Evolutionary conservation across 2,329 filamentous ascomycete genomes (phyloP).

Genomic region (Daldinia eschscholtzii): DNA sequence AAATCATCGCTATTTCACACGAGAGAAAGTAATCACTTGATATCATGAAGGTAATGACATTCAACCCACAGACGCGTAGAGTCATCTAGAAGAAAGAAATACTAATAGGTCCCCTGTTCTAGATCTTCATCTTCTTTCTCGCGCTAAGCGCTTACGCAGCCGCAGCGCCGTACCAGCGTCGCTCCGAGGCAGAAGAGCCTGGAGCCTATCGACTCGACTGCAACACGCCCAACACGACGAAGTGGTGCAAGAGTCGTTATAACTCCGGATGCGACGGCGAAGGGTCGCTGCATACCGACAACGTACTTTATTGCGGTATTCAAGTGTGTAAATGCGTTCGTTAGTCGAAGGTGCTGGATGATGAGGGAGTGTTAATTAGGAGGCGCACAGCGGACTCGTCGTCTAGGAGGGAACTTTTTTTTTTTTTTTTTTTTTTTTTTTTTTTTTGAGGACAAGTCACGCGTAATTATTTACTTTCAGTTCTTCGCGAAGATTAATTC

Average conservation of each 20-base stretch:
- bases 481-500: too few relatives aligned
- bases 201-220: neutral
- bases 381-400: neutral
- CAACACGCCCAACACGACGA: neutral
- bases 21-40: neutral
- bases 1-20: neutral
- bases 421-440: too few relatives aligned
- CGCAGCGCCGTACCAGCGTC: neutral
- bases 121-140: neutral
- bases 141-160: neutral
- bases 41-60: neutral
- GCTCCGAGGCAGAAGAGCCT: neutral
- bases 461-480: neutral
- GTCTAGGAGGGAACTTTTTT: too few relatives aligned
- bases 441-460: neutral
- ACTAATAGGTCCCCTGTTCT: neutral
- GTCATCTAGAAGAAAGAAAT: neutral
- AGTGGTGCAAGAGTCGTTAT: neutral
- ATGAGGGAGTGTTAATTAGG: neutral
- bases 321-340: neutral
- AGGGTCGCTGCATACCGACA: neutral
- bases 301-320: neutral
- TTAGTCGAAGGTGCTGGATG: neutral
- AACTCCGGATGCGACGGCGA: neutral
- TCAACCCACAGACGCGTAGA: neutral